These are phyloP conservation scores for Amanita thiersii DNA, from an alignment of 768 basidiomycete species.

Conservation along the genomic window DNA sequence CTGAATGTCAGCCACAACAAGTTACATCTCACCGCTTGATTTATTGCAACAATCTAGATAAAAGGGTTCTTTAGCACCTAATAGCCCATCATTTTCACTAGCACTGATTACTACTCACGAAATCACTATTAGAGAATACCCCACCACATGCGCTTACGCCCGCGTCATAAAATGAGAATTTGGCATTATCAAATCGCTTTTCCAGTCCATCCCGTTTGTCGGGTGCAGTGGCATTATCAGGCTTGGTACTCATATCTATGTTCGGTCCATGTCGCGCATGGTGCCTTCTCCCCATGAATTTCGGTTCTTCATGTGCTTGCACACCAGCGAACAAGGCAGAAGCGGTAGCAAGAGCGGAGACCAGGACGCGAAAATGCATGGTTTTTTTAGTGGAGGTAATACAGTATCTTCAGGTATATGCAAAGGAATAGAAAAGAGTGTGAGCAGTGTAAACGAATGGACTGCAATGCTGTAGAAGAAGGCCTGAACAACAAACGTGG, in stretches of 20 bases:
- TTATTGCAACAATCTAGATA: conserved; percentile 45
- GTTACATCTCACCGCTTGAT: conserved; percentile 22
- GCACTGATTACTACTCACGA: conserved; percentile 19
- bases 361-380: background rate
- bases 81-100: background rate
- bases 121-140: conserved; percentile 25
- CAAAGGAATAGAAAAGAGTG: background rate
- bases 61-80: background rate
- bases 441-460: background rate
- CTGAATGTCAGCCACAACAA: conserved; percentile 11
- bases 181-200: conserved; percentile 16
- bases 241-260: background rate
- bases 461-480: too few species aligned
- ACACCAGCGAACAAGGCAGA: background rate
- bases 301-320: background rate
- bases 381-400: background rate
- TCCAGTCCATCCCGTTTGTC: conserved; percentile 5
- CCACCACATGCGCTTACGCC: conserved; percentile 37
- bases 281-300: conserved; percentile 1
- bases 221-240: background rate
- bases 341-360: background rate
- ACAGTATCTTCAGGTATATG: background rate
- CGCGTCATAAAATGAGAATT: conserved; percentile 19
- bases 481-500: too few species aligned
- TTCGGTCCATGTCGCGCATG: background rate